Conservation (phyloP, 306 rosid genomes). For the Urtica urens region DNA sequence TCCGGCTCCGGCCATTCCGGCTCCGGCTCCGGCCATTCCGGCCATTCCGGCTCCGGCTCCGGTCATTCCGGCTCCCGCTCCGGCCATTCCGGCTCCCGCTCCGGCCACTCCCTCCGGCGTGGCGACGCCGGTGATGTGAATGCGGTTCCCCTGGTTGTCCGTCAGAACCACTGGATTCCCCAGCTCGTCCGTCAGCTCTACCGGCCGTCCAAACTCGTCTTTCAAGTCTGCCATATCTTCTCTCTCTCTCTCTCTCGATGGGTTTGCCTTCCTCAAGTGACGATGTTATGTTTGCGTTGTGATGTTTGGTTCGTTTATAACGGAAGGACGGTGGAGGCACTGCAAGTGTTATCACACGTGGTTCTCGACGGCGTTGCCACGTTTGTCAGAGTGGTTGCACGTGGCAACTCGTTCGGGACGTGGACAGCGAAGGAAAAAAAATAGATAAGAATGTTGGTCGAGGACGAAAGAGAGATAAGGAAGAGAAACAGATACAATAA, state of each 20-base stretch:
- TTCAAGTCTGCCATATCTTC: conserved; percentile 1
- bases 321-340: too few relatives aligned
- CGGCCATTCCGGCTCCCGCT: not conserved
- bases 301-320: too few relatives aligned
- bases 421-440: not conserved
- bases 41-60: not conserved
- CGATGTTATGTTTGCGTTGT: conserved; percentile 36
- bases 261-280: conserved; percentile 1
- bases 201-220: not conserved
- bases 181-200: conserved; percentile 33
- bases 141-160: conserved; percentile 57
- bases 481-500: too few relatives aligned
- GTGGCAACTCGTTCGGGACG: not conserved
- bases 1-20: not conserved
- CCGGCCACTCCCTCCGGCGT: conserved; percentile 7
- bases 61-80: not conserved
- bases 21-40: not conserved
- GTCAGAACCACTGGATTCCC: conserved; percentile 60
- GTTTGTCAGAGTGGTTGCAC: conserved; percentile 8
- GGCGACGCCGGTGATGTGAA: conserved; percentile 54
- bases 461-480: too few relatives aligned
- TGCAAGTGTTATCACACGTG: too few relatives aligned
- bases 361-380: conserved; percentile 23
- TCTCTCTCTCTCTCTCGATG: not conserved
- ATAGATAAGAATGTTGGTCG: too few relatives aligned